Evolutionary conservation across 2,329 filamentous ascomycete genomes (phyloP).

Genomic region (Sarocladium oryzae): DNA sequence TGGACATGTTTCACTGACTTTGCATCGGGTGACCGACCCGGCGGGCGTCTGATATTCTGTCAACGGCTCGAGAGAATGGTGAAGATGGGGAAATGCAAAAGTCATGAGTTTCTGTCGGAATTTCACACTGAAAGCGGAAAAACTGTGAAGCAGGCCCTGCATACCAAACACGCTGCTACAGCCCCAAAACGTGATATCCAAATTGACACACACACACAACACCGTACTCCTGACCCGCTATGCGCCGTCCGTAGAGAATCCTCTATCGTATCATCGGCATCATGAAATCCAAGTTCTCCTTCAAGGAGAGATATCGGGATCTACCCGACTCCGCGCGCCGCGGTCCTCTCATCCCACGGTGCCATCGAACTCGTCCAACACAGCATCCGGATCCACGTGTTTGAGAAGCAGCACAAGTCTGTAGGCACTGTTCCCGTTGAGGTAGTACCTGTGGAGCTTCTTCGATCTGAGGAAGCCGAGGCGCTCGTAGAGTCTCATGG

Average conservation of each 20-base stretch:
- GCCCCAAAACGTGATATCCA: neutral
- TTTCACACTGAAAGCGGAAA: no score
- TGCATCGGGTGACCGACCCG: no score
- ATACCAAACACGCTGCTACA: neutral
- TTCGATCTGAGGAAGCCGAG: slow-evolving; percentile 90
- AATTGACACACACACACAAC: neutral
- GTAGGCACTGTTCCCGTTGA: slow-evolving; percentile 95
- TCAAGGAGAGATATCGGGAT: no score
- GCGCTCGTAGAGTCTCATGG: slow-evolving; percentile 87
- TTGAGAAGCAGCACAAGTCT: slow-evolving; percentile 78
- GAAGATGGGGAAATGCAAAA: no score
- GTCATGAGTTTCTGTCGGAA: no score
- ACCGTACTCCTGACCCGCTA: neutral
- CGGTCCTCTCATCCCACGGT: neutral
- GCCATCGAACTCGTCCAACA: slow-evolving; percentile 28
- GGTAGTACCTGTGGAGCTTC: slow-evolving; percentile 86
- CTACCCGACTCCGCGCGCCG: no score
- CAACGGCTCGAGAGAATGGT: no score
- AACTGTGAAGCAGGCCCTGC: no score
- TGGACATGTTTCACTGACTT: no score
- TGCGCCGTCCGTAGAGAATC: neutral
- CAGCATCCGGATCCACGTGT: slow-evolving; percentile 34
- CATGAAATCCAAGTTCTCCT: neutral
- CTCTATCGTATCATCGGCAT: no score
- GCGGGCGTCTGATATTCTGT: no score